Evolutionary conservation across 2,329 filamentous ascomycete species (phyloP).

Genomic region (Trichocomaceae sp.): DNA sequence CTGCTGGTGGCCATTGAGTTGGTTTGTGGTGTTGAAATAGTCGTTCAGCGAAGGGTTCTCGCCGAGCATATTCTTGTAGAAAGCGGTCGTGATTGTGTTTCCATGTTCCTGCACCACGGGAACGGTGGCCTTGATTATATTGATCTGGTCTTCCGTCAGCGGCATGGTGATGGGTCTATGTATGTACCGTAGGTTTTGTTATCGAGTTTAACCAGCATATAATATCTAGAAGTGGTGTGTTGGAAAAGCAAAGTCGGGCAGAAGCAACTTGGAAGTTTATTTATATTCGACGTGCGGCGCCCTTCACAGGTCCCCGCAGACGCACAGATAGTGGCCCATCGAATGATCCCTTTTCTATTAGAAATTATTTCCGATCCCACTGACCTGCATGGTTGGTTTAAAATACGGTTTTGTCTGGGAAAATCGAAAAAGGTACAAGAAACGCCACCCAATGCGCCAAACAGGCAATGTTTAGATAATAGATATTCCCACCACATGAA

Average conservation of each 20-base stretch:
- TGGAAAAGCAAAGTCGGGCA: neutral
- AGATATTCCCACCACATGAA: neutral
- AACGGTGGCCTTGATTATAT: conserved; percentile 63
- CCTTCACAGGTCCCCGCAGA: neutral
- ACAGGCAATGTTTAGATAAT: neutral
- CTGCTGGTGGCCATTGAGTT: conserved; percentile 60
- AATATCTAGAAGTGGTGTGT: neutral
- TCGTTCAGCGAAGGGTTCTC: conserved; percentile 61
- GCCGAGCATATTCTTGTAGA: conserved; percentile 63
- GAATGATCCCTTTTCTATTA: conserved; percentile 7
- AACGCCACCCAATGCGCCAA: neutral
- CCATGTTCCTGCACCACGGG: conserved; percentile 63
- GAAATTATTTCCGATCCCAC: neutral
- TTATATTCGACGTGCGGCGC: neutral
- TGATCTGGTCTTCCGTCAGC: conserved; percentile 56
- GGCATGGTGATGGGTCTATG: conserved; percentile 22
- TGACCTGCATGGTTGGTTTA: neutral
- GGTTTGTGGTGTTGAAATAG: conserved; percentile 65
- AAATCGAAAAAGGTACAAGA: neutral
- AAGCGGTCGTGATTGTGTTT: conserved; percentile 60
- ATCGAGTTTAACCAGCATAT: neutral
- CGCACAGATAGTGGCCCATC: neutral
- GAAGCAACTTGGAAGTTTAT: neutral
- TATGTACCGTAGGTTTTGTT: neutral
- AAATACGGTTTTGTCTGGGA: neutral